Evolutionary conservation across 371 early-diverging fungal genomes (phyloP).

Genomic region (Furculomyces boomerangus): DNA sequence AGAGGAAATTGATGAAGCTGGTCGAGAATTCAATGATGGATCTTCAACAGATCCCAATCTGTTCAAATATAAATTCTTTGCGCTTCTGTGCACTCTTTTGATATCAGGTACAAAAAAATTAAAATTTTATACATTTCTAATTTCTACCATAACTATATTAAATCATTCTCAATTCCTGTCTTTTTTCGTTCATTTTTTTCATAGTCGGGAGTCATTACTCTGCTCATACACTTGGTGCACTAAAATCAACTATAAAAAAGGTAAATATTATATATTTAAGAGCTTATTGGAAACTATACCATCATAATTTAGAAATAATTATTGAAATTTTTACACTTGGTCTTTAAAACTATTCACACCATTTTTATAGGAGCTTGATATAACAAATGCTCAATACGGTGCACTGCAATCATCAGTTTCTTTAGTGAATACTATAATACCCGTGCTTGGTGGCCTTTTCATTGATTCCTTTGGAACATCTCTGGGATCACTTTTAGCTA

Average conservation of each 20-base stretch:
- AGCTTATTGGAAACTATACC: neutral
- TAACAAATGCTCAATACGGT: constrained; percentile 49
- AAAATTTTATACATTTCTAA: neutral
- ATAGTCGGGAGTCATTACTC: constrained; percentile 56
- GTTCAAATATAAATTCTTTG: constrained; percentile 31
- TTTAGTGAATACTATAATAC: constrained; percentile 48
- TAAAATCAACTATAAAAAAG: constrained; percentile 44
- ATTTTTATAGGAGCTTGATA: constrained; percentile 35
- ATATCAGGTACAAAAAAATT: constrained; percentile 30
- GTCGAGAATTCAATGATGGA: too few relatives aligned
- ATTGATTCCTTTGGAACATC: constrained; percentile 50
- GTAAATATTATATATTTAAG: constrained; percentile 13
- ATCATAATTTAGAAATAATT: neutral
- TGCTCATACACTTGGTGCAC: constrained; percentile 47
- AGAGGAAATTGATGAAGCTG: too few relatives aligned
- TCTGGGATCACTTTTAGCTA: constrained; percentile 42
- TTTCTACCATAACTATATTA: neutral
- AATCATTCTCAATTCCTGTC: neutral
- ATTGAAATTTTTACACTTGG: neutral
- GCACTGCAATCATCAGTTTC: constrained; percentile 47
- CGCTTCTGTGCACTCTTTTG: constrained; percentile 37
- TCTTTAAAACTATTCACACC: neutral
- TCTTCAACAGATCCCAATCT: neutral
- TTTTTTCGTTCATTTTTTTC: neutral
- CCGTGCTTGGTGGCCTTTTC: constrained; percentile 49